A percentile compares a stretch with the other conserved stretches of the same genome.
These are phyloP conservation scores for Hamamelis virginiana DNA, from an alignment of 164 flowering plant species.

Conservation along the genomic window DNA sequence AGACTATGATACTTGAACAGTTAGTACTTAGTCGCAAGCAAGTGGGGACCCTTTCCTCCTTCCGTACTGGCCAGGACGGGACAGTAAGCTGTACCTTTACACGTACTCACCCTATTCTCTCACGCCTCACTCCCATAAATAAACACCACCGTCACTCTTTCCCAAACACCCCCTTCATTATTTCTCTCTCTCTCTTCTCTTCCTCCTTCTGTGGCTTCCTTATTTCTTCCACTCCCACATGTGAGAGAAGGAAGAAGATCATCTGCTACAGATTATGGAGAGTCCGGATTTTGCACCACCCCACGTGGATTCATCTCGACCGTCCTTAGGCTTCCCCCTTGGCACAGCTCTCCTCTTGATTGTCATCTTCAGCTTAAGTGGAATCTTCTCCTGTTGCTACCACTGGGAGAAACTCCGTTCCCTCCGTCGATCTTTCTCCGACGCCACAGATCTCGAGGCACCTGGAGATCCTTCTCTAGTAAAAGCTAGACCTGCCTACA, in stretches of 20 bases:
- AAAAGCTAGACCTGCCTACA: slow-evolving; percentile 36
- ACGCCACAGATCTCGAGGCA: slow-evolving; percentile 28
- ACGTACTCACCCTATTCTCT: background rate
- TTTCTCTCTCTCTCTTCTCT: background rate
- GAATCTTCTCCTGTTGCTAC: slow-evolving; percentile 90
- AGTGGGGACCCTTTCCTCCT: too few species aligned
- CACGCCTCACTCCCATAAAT: too few species aligned
- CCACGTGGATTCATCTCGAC: slow-evolving; percentile 62
- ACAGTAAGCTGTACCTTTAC: too few species aligned
- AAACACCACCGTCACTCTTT: too few species aligned
- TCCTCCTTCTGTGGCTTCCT: background rate
- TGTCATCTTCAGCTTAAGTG: slow-evolving; percentile 74
- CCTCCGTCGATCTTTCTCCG: slow-evolving; percentile 50
- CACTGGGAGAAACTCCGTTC: slow-evolving; percentile 89
- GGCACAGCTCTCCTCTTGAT: slow-evolving; percentile 77
- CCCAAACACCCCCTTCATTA: background rate
- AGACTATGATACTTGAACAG: too few species aligned
- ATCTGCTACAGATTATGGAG: slow-evolving; percentile 37
- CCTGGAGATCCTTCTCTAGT: slow-evolving; percentile 28
- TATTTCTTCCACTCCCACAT: slow-evolving; percentile 2
- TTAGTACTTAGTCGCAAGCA: too few species aligned
- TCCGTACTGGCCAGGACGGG: too few species aligned
- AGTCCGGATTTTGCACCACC: slow-evolving; percentile 41
- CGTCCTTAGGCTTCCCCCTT: slow-evolving; percentile 82
- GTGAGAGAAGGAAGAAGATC: slow-evolving; percentile 10